phyloP scores from a whole-genome alignment of 495 filamentous ascomycete species.

The Platismatia glauca region DNA sequence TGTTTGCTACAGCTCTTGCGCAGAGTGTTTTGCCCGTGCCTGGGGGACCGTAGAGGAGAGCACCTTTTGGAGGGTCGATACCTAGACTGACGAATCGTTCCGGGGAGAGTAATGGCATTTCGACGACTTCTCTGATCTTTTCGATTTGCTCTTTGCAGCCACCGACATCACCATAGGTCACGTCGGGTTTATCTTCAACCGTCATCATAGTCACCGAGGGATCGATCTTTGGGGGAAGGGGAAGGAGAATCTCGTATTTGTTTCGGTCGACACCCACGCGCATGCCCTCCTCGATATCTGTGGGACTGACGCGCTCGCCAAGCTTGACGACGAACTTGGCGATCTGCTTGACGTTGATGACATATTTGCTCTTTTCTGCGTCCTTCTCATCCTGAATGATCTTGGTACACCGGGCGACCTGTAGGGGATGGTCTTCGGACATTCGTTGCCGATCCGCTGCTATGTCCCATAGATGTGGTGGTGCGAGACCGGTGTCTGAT shows the following conservation, averaged over 20 bases:
- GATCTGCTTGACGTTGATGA: slow-evolving; percentile 99
- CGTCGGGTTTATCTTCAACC: slow-evolving; percentile 98
- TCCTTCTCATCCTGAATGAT: slow-evolving; percentile 98
- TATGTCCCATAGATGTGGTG: slow-evolving; percentile 97
- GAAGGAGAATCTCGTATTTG: slow-evolving; percentile 97
- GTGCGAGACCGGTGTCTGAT: slow-evolving; percentile 95
- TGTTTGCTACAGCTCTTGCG: slow-evolving; percentile 91
- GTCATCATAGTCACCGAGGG: slow-evolving; percentile 99
- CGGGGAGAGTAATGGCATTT: slow-evolving; percentile 93
- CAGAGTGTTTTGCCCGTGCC: slow-evolving; percentile 98
- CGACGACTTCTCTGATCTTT: slow-evolving; percentile 95
- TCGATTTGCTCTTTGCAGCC: slow-evolving; percentile 99
- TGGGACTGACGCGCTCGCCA: slow-evolving; percentile 91
- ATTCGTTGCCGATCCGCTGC: slow-evolving; percentile 96
- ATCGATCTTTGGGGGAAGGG: slow-evolving; percentile 98
- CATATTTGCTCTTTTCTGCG: slow-evolving; percentile 97
- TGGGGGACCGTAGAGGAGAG: slow-evolving; percentile 90
- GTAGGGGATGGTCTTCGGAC: slow-evolving; percentile 93
- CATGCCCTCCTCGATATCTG: slow-evolving; percentile 99
- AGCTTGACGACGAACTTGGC: slow-evolving; percentile 99
- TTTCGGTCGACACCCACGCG: slow-evolving; percentile 94
- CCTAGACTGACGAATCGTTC: slow-evolving; percentile 95
- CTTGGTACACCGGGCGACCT: slow-evolving; percentile 97
- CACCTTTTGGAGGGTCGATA: slow-evolving; percentile 97
- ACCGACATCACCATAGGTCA: slow-evolving; percentile 97